Conservation (phyloP, 768 basidiomycete genomes). For the Rhodotorula paludigena region DNA sequence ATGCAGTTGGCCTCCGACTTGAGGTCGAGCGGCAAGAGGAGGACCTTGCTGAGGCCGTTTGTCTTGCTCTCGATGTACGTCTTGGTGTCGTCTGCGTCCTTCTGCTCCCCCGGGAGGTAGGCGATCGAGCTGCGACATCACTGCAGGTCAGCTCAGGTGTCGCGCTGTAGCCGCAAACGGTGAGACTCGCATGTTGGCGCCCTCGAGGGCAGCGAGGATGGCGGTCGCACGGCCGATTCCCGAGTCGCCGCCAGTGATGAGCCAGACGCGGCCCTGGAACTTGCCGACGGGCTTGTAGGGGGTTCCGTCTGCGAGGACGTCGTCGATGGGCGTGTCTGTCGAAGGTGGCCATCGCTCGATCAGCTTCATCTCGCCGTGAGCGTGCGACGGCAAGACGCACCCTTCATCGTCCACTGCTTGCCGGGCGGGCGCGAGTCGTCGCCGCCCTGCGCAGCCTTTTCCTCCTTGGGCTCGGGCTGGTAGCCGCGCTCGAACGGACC, state of each 20-base stretch:
- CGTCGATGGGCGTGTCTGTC: constrained; percentile 44
- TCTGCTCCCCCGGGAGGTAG: constrained; percentile 47
- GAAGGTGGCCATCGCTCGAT: too few species aligned
- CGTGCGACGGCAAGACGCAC: constrained; percentile 8
- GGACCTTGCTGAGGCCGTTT: constrained; percentile 43
- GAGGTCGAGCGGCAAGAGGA: constrained; percentile 48
- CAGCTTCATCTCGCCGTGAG: too few species aligned
- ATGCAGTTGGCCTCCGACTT: constrained; percentile 51
- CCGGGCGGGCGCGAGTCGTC: constrained; percentile 31
- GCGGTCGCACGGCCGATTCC: constrained; percentile 52
- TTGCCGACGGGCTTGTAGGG: constrained; percentile 53
- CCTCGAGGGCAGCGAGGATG: constrained; percentile 50
- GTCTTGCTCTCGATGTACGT: constrained; percentile 51
- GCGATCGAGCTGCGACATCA: constrained; percentile 43
- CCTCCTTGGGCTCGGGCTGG: neutral
- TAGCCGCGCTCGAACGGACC: constrained; percentile 13
- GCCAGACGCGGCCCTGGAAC: constrained; percentile 52
- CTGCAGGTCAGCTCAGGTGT: neutral
- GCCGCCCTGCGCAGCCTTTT: constrained; percentile 26
- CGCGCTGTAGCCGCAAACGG: too few species aligned
- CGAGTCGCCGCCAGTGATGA: constrained; percentile 55
- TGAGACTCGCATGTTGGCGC: constrained; percentile 44
- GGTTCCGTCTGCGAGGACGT: constrained; percentile 52
- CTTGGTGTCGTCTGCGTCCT: constrained; percentile 50
- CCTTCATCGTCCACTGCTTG: constrained; percentile 17